These are phyloP conservation scores for Dactylellina leptospora DNA, from an alignment of 2,329 filamentous ascomycete species.

Conservation along the genomic window DNA sequence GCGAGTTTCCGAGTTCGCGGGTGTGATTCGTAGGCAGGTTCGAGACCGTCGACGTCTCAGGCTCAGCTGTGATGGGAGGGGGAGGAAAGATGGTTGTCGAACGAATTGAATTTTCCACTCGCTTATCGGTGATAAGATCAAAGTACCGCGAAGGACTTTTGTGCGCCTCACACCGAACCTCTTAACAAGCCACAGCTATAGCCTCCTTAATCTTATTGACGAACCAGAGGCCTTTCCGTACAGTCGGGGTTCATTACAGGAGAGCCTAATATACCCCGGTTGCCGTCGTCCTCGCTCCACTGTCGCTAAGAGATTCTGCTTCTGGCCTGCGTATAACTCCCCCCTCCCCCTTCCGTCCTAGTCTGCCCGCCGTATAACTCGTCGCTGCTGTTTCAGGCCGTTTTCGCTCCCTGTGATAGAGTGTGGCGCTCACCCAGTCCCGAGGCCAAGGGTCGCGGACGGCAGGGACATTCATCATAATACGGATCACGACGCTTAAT, in stretches of 20 bases:
- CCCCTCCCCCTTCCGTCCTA: conserved; percentile 7
- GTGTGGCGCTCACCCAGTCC: conserved; percentile 35
- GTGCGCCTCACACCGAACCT: conserved; percentile 4
- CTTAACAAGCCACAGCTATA: conserved; percentile 49
- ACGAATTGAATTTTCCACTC: conserved; percentile 13
- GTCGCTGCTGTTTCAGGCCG: conserved; percentile 5
- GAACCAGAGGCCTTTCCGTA: conserved; percentile 44
- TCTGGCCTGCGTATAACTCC: conserved; percentile 27
- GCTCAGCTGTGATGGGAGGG: conserved; percentile 1
- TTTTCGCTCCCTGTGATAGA: conserved; percentile 19
- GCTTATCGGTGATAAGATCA: conserved; percentile 53
- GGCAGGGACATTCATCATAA: conserved; percentile 2
- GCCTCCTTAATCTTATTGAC: conserved; percentile 52
- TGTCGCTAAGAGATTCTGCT: conserved; percentile 43
- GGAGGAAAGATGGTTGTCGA: conserved; percentile 28
- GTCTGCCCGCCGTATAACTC: background rate
- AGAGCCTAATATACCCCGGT: conserved; percentile 38
- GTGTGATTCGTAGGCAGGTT: conserved; percentile 27
- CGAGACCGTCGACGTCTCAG: conserved; percentile 52
- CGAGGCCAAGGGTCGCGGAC: conserved; percentile 19
- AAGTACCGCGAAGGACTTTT: conserved; percentile 4
- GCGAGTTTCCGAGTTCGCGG: conserved; percentile 44
- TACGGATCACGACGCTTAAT: background rate
- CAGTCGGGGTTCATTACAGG: conserved; percentile 49
- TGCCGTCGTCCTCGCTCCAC: conserved; percentile 7